Conservation (phyloP, 768 basidiomycete species). For the Amanita inopinata region DNA sequence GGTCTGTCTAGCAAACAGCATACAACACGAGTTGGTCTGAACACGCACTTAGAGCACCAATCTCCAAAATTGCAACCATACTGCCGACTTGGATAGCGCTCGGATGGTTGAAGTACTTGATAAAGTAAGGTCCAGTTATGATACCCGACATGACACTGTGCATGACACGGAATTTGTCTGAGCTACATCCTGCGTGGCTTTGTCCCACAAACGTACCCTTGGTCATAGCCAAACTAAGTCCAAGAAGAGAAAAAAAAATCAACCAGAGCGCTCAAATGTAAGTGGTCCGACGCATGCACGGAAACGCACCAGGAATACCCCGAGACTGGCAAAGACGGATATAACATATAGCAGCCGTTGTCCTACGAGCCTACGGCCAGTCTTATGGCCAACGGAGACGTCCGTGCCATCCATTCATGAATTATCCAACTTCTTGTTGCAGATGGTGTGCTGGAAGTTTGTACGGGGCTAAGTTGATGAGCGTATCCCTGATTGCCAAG, state of each 20-base stretch:
- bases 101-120: conserved; percentile 65
- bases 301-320: conserved; percentile 69
- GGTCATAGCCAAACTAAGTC: conserved; percentile 65
- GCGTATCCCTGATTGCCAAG: too few species aligned
- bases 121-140: conserved; percentile 77
- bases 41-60: conserved; percentile 70
- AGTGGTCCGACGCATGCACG: conserved; percentile 3
- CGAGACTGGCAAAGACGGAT: conserved; percentile 66
- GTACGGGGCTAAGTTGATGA: too few species aligned
- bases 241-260: too few species aligned
- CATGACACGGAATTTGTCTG: conserved; percentile 5
- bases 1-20: neutral
- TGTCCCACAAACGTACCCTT: conserved; percentile 39
- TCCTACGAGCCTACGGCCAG: conserved; percentile 50
- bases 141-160: conserved; percentile 77
- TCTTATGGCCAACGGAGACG: conserved; percentile 20
- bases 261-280: conserved; percentile 14
- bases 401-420: conserved; percentile 17
- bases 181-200: conserved; percentile 6
- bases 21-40: neutral
- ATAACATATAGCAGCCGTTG: conserved; percentile 61
- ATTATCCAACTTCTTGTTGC: neutral
- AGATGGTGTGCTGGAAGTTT: too few species aligned
- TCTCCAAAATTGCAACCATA: conserved; percentile 86
- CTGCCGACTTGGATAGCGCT: conserved; percentile 61